Evolutionary conservation across 139 green algal genomes (phyloP).

Genomic region (Tetradesmus lagerheimii): DNA sequence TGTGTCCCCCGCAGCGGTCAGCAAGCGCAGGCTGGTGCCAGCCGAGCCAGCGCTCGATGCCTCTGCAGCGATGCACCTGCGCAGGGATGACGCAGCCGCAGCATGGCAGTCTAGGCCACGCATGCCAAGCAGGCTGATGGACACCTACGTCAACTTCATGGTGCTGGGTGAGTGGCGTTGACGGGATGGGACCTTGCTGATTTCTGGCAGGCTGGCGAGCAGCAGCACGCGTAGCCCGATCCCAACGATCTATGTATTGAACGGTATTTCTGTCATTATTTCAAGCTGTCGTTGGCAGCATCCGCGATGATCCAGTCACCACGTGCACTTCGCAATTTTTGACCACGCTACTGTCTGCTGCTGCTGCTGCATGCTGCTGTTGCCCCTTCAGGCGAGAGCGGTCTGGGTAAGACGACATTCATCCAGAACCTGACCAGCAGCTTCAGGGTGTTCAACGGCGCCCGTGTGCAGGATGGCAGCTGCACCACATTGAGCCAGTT

Average conservation of each 20-base stretch:
- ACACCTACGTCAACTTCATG: constrained; percentile 46
- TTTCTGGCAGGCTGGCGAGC: neutral
- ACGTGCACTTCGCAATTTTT: neutral
- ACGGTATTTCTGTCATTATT: no score
- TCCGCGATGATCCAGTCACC: neutral
- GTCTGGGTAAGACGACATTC: constrained; percentile 49
- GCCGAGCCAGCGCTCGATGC: neutral
- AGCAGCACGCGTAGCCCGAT: neutral
- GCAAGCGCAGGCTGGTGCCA: constrained; percentile 10
- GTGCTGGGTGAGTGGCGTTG: constrained; percentile 34
- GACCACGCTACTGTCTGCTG: neutral
- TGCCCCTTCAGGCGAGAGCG: constrained; percentile 36
- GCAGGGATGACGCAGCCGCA: constrained; percentile 28
- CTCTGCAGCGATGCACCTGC: constrained; percentile 10
- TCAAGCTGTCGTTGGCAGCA: no score
- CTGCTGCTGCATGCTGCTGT: neutral
- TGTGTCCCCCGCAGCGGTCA: neutral
- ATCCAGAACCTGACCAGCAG: constrained; percentile 47
- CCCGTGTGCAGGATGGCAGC: constrained; percentile 28
- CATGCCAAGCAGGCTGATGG: constrained; percentile 29
- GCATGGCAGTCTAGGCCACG: constrained; percentile 32
- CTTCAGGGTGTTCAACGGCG: constrained; percentile 19
- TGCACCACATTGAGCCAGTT: constrained; percentile 42
- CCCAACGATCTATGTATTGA: no score
- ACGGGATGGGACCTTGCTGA: neutral